Evolutionary conservation across 805 yeast genomes (phyloP), one percentile per base, ranked within the genome.

Genomic region (Suhomyces xylopsoci): DNA sequence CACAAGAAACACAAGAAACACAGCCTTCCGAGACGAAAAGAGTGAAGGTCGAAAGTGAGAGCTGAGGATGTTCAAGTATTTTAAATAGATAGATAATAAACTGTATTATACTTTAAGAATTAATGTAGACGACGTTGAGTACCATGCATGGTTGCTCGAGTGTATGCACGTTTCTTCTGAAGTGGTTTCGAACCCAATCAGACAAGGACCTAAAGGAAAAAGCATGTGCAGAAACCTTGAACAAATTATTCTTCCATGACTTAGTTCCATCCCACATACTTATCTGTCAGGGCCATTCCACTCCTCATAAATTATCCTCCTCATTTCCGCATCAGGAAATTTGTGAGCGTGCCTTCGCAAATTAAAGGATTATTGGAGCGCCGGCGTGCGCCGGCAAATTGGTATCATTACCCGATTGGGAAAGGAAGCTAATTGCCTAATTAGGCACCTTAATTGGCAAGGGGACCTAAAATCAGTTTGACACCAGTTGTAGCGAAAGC

Each of bases 381-480:
- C 19, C 8, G 30, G 8, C 30, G 45, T 42, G 45, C 45, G 30
- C 45, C 17, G 25, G 10, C 45, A 14, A 42, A 42, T 22, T 20
- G 5, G 17, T 42, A 17, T 24, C 17, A 42, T 42, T 51, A n/a
- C 54, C 51, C 3, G 6, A 20, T 51, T 30, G 36, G 54, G 54
- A 36, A 10, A 45, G 14, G 30, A 14, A 17, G 19, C 15, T 28
- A 36, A 52, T 43, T 52, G 24, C 55, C 52, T 14, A 43, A 42
- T 41, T 52, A 26, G 52, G 55, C 32, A 49, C 28, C 15, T 44
- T 49, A 52, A 52, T 51, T 51, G 45, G 45, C 19, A 34, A 12
- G 42, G 42, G 24, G 42, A 38, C 15, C 22, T 9, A 10, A 17
- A 38, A 6, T 15, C 14, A 38, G 5, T 38, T 17, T 38, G 42